Evolutionary conservation across 305 asterid species (phyloP), one percentile per base, ranked within the genome.

Genomic region (Fraxinus sp.): DNA sequence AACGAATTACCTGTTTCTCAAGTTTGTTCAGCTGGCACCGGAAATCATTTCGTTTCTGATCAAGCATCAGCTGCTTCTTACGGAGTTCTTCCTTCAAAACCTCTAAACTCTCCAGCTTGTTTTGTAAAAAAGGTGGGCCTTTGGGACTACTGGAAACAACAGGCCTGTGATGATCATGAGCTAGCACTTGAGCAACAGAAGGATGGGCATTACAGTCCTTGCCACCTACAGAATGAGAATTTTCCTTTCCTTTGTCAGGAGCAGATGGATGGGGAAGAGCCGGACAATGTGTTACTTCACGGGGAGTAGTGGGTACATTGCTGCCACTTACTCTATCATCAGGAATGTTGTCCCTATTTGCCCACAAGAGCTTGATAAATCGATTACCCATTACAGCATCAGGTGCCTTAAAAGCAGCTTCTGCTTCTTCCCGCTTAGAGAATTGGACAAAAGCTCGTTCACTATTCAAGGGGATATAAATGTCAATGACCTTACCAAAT

Each of bases 381-480:
- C 99, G 96, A 88, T 97, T 97, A 49, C 98, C 97, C 98, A 95
- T 95, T 41, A 97, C 96, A 22, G 99, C 99, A 92, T 97, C 98
- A 68, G 99, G 98, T 80, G 99, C 94, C 87, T 81, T 89, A 68
- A 95, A 36, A 13, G 99, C 98, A 5, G 95, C 92, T 84, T 93
- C 98, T 46, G 99, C 98, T 86, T 95, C 99, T 90, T 92, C 97
- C 86, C 94, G 92, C 88, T 88, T 93, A 3, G 93, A 91, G 84
- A 93, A 95, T 77, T 97, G 99, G 86, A 97, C 97, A 91, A 95
- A 97, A 55, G 99, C 99, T 83, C 91, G 87, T 79, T 92, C 97
- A 82, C 89, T 85, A 80, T 90, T 88, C 70, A 84, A 80, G 18
- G 98, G 99, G 83, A 91, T 93, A 85, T 95, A 89, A 79, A 97